phyloP scores from a whole-genome alignment of 202 grass and related monocot species.

The Schoenoplectus triqueter region DNA sequence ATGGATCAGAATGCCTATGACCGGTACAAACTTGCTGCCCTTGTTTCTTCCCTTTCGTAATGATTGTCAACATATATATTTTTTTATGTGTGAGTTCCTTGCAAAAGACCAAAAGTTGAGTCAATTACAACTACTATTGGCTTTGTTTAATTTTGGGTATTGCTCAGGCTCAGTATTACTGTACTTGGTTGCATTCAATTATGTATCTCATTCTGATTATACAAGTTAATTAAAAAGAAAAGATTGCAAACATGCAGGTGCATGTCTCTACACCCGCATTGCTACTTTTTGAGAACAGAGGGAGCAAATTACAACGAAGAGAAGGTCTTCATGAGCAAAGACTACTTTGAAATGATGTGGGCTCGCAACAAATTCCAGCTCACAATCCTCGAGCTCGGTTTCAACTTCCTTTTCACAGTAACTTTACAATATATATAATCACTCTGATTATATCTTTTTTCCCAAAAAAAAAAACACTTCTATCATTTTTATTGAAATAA shows the following conservation, averaged over 20 bases:
- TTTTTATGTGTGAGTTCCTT: neutral
- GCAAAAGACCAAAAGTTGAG: neutral
- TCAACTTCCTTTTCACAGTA: slow-evolving; percentile 88
- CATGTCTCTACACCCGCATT: slow-evolving; percentile 60
- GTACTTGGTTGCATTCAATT: neutral
- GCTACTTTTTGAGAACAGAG: slow-evolving; percentile 59
- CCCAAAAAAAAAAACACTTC: neutral
- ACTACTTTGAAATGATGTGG: slow-evolving; percentile 96
- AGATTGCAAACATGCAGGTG: slow-evolving; percentile 36
- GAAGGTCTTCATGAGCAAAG: slow-evolving; percentile 88
- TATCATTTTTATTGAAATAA: neutral
- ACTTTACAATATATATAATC: neutral
- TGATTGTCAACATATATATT: neutral
- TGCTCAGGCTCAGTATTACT: neutral
- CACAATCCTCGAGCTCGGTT: slow-evolving; percentile 71
- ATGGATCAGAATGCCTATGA: slow-evolving; percentile 78
- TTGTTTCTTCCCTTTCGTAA: neutral
- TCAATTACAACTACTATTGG: neutral
- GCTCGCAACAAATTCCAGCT: slow-evolving; percentile 64
- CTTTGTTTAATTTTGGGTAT: neutral
- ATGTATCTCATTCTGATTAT: neutral
- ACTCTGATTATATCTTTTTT: neutral
- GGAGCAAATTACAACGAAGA: slow-evolving; percentile 61
- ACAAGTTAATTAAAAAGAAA: neutral
- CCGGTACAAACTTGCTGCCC: slow-evolving; percentile 40